These are phyloP conservation scores for Cydonia oblonga DNA, from an alignment of 331 rosid species.

Conservation along the genomic window DNA sequence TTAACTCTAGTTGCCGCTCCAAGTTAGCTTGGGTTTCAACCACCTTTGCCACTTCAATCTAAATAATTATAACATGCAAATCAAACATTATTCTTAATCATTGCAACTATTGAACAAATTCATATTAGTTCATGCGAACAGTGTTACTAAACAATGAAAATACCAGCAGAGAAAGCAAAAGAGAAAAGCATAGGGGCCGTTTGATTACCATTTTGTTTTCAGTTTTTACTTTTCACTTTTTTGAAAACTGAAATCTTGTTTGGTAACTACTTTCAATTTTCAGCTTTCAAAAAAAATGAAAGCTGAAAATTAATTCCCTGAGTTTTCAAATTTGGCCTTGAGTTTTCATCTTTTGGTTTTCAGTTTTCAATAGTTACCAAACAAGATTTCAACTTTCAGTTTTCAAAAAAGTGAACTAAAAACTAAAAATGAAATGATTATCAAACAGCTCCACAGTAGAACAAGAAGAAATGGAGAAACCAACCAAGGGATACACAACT, in stretches of 20 bases:
- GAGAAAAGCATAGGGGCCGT: background rate
- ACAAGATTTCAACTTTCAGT: no score
- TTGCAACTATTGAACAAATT: background rate
- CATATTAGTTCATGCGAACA: background rate
- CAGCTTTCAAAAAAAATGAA: no score
- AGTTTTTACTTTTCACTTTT: no score
- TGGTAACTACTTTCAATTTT: no score
- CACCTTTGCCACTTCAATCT: conserved; percentile 93
- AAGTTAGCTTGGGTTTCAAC: conserved; percentile 77
- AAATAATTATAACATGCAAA: conserved; percentile 7
- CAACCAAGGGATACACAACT: background rate
- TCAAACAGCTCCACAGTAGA: background rate
- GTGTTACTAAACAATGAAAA: background rate
- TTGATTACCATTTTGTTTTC: no score
- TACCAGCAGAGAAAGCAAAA: background rate
- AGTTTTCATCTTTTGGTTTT: no score
- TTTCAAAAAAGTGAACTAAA: no score
- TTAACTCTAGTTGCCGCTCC: conserved; percentile 88
- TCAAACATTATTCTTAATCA: background rate
- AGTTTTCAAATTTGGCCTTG: no score
- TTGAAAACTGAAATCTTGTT: no score
- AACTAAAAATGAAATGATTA: no score
- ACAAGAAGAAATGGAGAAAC: background rate
- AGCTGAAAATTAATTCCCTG: no score
- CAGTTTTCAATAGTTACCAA: no score